phyloP scores from a whole-genome alignment of 768 basidiomycete genomes.

The Suillus hirtellus region DNA sequence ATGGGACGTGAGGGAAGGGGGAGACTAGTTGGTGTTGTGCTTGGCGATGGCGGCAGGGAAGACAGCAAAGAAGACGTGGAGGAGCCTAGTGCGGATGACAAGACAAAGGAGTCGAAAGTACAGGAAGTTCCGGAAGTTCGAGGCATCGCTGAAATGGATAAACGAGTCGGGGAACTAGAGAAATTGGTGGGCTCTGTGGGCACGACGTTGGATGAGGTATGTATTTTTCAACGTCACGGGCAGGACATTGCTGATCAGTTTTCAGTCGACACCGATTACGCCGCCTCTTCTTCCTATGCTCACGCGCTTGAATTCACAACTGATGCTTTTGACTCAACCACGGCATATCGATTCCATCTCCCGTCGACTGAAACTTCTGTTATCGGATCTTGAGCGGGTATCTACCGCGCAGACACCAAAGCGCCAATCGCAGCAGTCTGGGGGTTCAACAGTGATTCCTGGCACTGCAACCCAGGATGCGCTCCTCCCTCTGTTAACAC shows the following conservation, averaged over 20 bases:
- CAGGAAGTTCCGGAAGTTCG: conserved; percentile 41
- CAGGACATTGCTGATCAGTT: background rate
- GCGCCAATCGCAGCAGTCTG: conserved; percentile 21
- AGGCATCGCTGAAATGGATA: conserved; percentile 74
- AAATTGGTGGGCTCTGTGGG: conserved; percentile 80
- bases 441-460: conserved; percentile 12
- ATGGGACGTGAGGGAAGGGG: conserved; percentile 66
- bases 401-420: conserved; percentile 41
- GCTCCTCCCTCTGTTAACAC: conserved; percentile 65
- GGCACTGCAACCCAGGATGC: conserved; percentile 49
- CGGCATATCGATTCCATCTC: conserved; percentile 96
- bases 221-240: conserved; percentile 14
- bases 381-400: conserved; percentile 89
- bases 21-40: conserved; percentile 58
- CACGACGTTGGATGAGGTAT: conserved; percentile 79
- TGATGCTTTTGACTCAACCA: conserved; percentile 89
- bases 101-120: conserved; percentile 13
- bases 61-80: conserved; percentile 11
- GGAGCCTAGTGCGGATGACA: conserved; percentile 14
- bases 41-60: conserved; percentile 28
- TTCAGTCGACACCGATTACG: conserved; percentile 68
- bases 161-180: conserved; percentile 82
- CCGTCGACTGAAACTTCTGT: conserved; percentile 85
- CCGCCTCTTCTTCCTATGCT: conserved; percentile 82
- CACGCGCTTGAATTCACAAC: conserved; percentile 78